Evolutionary conservation across 202 grass and related monocot species (phyloP), one percentile per base, ranked within the genome.

Genomic region (Bolboschoenoplectus hybrid): DNA sequence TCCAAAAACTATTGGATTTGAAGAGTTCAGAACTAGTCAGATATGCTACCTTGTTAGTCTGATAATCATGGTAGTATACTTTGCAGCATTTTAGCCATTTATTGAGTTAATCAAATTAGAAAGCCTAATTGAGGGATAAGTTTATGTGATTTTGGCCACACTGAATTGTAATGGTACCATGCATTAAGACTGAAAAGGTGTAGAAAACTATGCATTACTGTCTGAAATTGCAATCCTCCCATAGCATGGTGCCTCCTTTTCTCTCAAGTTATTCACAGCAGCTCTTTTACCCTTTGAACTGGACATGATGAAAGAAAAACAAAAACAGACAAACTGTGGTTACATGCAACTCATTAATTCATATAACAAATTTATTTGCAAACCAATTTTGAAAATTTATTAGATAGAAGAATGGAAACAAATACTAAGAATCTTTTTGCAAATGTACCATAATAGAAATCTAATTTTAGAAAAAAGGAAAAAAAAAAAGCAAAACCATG

Each of bases 141-240:
- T 55, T 36, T 57, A 57, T 78, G 32, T 78, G 51, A 55, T 57
- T 56, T 72, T 7, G 53, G 36, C 36, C 7, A 55, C 41, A 61
- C 52, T 60, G 16, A 80, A 40, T 79, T 58, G 34, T 58, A 60
- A 60, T 60, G 53, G 16, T 61, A 60, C 53, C 35, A 60, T 19
- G 56, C 7, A 12, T 41, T 53, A 43, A 79, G 74, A 80, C 52
- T 58, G 13, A 80, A 80, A 80, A 40, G 7, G 36, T 61, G 35
- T 20, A 61, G 51, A 80, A 10, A 80, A 43, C 38, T 26, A 50
- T 50, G 43, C 35, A 60, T 80, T 80, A 80, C 75, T 58, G 7
- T 80, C 75, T 80, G 75, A 80, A 60, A 61, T 80, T 80, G 75
- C 75, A 80, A 80, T 60, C 36, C 36, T 80, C 53, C 75, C 53